These are phyloP conservation scores for Pythium brassicae DNA, from an alignment of 352 stramenopile genomes.

Conservation along the genomic window DNA sequence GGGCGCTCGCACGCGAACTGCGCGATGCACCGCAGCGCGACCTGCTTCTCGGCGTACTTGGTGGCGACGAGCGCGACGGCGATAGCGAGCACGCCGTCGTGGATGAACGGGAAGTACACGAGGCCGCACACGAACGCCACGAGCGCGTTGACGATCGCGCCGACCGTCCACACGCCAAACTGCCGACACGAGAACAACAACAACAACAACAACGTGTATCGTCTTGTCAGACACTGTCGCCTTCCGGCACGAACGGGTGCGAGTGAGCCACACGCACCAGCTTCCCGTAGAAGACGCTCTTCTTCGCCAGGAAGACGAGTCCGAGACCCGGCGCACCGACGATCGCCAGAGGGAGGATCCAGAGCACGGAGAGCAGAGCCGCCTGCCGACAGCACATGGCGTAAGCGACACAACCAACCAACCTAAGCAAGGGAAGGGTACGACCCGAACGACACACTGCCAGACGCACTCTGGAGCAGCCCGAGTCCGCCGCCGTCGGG, in stretches of 20 bases:
- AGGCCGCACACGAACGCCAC: slow-evolving; percentile 56
- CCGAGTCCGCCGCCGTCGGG: slow-evolving; percentile 60
- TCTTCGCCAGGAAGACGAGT: slow-evolving; percentile 61
- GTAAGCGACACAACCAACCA: background rate
- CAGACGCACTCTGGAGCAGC: slow-evolving; percentile 75
- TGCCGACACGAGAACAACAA: slow-evolving; percentile 1
- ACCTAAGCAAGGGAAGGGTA: background rate
- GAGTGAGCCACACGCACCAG: slow-evolving; percentile 21
- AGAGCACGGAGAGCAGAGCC: slow-evolving; percentile 52
- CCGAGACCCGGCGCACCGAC: slow-evolving; percentile 60
- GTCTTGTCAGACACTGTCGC: no score
- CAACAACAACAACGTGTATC: background rate
- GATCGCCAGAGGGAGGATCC: slow-evolving; percentile 56
- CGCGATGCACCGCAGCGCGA: slow-evolving; percentile 65
- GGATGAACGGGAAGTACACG: slow-evolving; percentile 59
- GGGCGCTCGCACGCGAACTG: slow-evolving; percentile 68
- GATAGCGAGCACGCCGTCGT: slow-evolving; percentile 65
- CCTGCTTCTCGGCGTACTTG: slow-evolving; percentile 71
- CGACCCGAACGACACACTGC: no score
- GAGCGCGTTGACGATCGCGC: slow-evolving; percentile 65
- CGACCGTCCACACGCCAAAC: slow-evolving; percentile 67
- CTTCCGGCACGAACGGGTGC: background rate
- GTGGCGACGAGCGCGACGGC: slow-evolving; percentile 42
- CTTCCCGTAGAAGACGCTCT: slow-evolving; percentile 77
- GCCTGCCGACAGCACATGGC: slow-evolving; percentile 23